These are phyloP conservation scores for Rosa rugosa DNA, from an alignment of 306 rosid genomes.

Conservation along the genomic window DNA sequence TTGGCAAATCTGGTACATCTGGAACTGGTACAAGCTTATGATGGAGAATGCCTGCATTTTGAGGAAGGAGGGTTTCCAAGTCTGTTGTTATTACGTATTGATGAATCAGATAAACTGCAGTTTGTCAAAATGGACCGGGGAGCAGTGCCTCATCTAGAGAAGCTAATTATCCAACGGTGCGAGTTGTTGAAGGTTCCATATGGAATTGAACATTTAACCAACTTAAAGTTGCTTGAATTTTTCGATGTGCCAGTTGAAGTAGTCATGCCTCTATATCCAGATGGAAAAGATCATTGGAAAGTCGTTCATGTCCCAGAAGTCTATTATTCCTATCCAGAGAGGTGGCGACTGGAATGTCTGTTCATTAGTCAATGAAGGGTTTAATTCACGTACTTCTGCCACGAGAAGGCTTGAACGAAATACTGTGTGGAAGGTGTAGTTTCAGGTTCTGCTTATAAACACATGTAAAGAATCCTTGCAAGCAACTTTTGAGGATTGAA, in stretches of 20 bases:
- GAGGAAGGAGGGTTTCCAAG: constrained; percentile 21
- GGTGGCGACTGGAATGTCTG: constrained; percentile 19
- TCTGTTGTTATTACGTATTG: constrained; percentile 20
- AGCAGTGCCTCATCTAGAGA: constrained; percentile 30
- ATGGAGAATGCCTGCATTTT: constrained; percentile 24
- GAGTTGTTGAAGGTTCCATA: constrained; percentile 16
- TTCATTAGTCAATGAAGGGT: constrained; percentile 17
- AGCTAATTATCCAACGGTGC: constrained; percentile 24
- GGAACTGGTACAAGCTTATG: constrained; percentile 27
- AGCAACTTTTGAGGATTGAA: neutral
- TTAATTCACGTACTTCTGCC: neutral
- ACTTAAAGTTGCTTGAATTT: neutral
- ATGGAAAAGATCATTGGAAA: constrained; percentile 13
- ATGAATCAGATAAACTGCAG: constrained; percentile 19
- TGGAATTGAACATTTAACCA: constrained; percentile 17
- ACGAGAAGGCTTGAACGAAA: neutral
- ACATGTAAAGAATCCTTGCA: neutral
- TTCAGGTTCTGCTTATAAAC: neutral
- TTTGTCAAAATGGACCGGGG: constrained; percentile 12
- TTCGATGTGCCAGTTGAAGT: constrained; percentile 23
- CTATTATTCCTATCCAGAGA: constrained; percentile 14
- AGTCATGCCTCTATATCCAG: constrained; percentile 15
- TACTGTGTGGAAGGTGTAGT: constrained; percentile 23
- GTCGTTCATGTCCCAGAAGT: constrained; percentile 23
- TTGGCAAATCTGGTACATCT: constrained; percentile 34